These are phyloP conservation scores for Trametes meyenii DNA, from an alignment of 768 basidiomycete species.

Conservation along the genomic window DNA sequence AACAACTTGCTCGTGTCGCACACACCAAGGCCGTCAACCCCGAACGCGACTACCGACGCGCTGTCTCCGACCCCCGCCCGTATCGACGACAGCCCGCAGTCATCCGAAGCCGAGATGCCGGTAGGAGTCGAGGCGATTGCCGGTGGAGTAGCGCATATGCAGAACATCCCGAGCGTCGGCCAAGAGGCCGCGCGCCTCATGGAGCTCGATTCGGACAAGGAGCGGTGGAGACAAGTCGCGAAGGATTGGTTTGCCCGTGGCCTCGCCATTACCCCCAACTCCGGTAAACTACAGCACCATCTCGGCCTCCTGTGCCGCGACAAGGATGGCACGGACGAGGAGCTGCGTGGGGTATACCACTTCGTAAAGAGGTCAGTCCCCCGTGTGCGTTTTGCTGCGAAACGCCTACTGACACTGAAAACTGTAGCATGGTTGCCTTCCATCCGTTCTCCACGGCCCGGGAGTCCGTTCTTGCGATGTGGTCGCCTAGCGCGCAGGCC, in stretches of 20 bases:
- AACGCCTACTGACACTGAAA: neutral
- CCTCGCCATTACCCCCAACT: constrained; percentile 87
- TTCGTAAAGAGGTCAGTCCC: constrained; percentile 87
- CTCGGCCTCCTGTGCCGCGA: constrained; percentile 87
- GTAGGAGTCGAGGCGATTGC: constrained; percentile 18
- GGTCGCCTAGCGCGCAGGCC: constrained; percentile 75
- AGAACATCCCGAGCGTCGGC: constrained; percentile 70
- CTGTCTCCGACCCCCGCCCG: constrained; percentile 31
- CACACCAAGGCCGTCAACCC: constrained; percentile 26
- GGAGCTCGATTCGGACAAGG: constrained; percentile 89
- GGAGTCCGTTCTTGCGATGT: constrained; percentile 88
- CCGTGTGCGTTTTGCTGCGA: neutral
- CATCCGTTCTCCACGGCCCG: constrained; percentile 88
- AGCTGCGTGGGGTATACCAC: constrained; percentile 86
- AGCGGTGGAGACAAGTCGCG: constrained; percentile 88
- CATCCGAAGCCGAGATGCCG: constrained; percentile 28
- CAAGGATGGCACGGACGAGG: constrained; percentile 83
- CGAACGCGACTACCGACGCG: constrained; percentile 22
- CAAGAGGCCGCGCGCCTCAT: constrained; percentile 77
- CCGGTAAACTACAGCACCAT: constrained; percentile 93
- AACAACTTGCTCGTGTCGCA: constrained; percentile 33
- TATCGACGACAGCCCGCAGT: constrained; percentile 35
- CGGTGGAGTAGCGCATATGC: constrained; percentile 16
- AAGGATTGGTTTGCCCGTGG: constrained; percentile 92
- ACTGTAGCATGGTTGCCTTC: constrained; percentile 79